Evolutionary conservation across 2,329 filamentous ascomycete species (phyloP).

Genomic region (Beauveria asiatica): DNA sequence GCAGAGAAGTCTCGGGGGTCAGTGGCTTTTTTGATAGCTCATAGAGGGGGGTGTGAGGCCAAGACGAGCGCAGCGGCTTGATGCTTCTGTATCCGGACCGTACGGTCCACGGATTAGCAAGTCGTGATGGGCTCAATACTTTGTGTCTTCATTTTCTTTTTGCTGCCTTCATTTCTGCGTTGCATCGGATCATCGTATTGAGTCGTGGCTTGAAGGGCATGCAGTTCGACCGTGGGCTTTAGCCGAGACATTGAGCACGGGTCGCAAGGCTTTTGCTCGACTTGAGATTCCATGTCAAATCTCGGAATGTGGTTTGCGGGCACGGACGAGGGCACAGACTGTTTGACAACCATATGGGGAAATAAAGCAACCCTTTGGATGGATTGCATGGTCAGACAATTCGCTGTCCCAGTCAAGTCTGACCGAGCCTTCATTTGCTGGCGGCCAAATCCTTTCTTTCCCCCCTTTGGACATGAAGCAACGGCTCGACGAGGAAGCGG

Average conservation of each 20-base stretch:
- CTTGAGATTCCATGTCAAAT: slow-evolving; percentile 7
- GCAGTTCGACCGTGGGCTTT: background rate
- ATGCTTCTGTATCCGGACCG: too few species aligned
- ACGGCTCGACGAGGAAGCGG: background rate
- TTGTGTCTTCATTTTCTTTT: background rate
- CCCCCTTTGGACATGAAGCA: background rate
- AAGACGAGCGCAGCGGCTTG: background rate
- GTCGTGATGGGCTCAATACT: background rate
- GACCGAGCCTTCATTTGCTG: background rate
- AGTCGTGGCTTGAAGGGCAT: background rate
- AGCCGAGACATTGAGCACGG: slow-evolving; percentile 8
- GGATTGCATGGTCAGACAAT: background rate
- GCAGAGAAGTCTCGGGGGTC: background rate
- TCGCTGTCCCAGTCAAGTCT: background rate
- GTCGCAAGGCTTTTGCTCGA: background rate
- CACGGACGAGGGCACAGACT: slow-evolving; percentile 7
- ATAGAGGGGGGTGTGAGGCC: slow-evolving; percentile 1
- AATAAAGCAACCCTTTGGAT: background rate
- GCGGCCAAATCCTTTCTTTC: background rate
- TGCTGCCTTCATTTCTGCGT: background rate
- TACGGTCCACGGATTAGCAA: too few species aligned
- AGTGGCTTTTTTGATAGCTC: slow-evolving; percentile 9
- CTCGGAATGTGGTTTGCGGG: slow-evolving; percentile 3
- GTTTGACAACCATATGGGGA: slow-evolving; percentile 3
- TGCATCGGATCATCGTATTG: background rate